Conservation (phyloP, 2,329 filamentous ascomycete genomes). For the Corynespora cassiicola region DNA sequence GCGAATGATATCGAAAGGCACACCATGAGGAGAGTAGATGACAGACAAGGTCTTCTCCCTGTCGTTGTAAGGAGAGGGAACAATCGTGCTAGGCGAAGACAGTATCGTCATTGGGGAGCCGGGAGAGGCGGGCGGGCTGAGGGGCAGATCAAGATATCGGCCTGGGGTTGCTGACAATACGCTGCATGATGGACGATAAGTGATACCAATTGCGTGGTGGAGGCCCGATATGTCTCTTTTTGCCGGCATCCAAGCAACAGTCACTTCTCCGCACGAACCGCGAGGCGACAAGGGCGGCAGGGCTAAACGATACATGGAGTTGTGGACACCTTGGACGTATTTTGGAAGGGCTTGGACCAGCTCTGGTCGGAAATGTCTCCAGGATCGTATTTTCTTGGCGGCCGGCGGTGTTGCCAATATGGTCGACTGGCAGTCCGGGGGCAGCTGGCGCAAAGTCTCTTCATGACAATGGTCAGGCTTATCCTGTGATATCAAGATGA, state of each 20-base stretch:
- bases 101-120: conserved; percentile 39
- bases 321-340: conserved; percentile 48
- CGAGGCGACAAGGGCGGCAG: conserved; percentile 61
- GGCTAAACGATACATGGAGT: conserved; percentile 56
- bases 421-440: conserved; percentile 60
- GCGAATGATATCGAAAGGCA: conserved; percentile 60
- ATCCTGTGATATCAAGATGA: conserved; percentile 66
- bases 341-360: conserved; percentile 51
- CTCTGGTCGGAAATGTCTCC: conserved; percentile 70
- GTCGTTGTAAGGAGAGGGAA: conserved; percentile 40
- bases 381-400: conserved; percentile 69
- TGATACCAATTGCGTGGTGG: conserved; percentile 74
- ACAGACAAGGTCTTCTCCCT: conserved; percentile 61
- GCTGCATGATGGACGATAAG: conserved; percentile 67
- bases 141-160: conserved; percentile 44
- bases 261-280: conserved; percentile 70
- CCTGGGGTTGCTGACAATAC: conserved; percentile 41
- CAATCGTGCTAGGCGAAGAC: conserved; percentile 39
- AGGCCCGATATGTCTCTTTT: conserved; percentile 66
- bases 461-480: conserved; percentile 76
- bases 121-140: conserved; percentile 42
- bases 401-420: conserved; percentile 71
- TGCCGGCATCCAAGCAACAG: conserved; percentile 70
- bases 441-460: conserved; percentile 70
- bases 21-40: conserved; percentile 70